phyloP scores from a whole-genome alignment of 805 yeast species.

The Yarrowia sp. region DNA sequence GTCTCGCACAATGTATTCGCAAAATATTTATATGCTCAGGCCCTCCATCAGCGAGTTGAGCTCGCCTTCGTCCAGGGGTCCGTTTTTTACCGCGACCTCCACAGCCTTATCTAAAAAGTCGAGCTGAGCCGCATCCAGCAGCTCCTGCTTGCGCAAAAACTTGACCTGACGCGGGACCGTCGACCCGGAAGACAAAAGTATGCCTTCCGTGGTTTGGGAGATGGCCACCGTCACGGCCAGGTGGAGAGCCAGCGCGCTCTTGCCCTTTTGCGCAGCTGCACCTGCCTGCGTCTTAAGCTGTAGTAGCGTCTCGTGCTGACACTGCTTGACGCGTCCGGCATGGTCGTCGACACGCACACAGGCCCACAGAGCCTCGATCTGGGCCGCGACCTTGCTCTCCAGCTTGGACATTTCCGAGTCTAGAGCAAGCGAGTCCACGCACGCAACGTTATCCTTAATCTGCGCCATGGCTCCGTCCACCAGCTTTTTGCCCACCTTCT shows the following conservation, averaged over 20 bases:
- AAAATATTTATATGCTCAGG: not conserved
- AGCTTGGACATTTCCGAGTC: constrained; percentile 26
- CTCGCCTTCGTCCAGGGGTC: not conserved
- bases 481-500: constrained; percentile 25
- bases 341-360: constrained; percentile 22
- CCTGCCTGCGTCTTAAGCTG: constrained; percentile 18
- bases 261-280: constrained; percentile 12
- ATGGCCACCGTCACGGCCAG: constrained; percentile 17
- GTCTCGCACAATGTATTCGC: not conserved
- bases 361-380: constrained; percentile 1
- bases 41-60: constrained; percentile 1
- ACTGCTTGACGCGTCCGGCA: constrained; percentile 18
- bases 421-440: constrained; percentile 17
- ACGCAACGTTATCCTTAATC: constrained; percentile 24
- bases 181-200: constrained; percentile 15
- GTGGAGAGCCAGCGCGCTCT: constrained; percentile 24
- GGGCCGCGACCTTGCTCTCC: constrained; percentile 14
- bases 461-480: constrained; percentile 16
- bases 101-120: constrained; percentile 18
- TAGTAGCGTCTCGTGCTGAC: not conserved
- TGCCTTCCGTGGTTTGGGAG: constrained; percentile 17
- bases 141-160: constrained; percentile 7
- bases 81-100: constrained; percentile 12
- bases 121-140: constrained; percentile 16
- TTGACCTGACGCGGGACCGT: constrained; percentile 21